These are phyloP conservation scores for Heliosperma pusillum DNA, from an alignment of 148 eudicot genomes.

Conservation along the genomic window DNA sequence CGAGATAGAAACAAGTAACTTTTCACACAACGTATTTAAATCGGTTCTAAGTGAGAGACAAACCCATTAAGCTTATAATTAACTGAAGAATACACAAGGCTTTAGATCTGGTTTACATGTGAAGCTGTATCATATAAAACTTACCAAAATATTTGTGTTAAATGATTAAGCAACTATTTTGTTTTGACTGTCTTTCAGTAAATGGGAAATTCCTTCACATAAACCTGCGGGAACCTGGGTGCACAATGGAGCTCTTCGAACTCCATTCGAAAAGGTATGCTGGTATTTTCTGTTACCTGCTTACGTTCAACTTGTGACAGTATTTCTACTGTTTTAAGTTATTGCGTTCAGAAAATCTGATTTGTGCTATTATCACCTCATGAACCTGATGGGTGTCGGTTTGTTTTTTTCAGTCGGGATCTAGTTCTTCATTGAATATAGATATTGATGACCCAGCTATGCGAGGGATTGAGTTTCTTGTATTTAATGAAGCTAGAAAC, in stretches of 20 bases:
- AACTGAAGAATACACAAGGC: background rate
- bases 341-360: slow-evolving; percentile 7
- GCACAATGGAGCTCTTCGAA: slow-evolving; percentile 76
- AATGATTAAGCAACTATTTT: background rate
- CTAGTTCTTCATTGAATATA: slow-evolving; percentile 49
- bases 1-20: slow-evolving; percentile 55
- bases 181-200: slow-evolving; percentile 32
- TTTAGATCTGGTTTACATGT: background rate
- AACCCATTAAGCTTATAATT: background rate
- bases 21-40: slow-evolving; percentile 3
- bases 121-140: background rate
- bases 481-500: slow-evolving; percentile 71
- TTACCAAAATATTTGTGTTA: background rate
- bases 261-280: slow-evolving; percentile 74
- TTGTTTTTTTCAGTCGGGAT: slow-evolving; percentile 59
- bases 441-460: slow-evolving; percentile 85
- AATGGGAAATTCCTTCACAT: slow-evolving; percentile 74
- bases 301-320: background rate
- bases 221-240: slow-evolving; percentile 71
- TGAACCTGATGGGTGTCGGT: slow-evolving; percentile 6
- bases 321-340: background rate
- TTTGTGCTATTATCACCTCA: background rate
- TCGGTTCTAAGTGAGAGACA: background rate
- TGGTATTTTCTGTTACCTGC: background rate
- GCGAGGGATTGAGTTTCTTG: slow-evolving; percentile 86